Evolutionary conservation across 768 basidiomycete species (phyloP).

Genomic region (Cystofilobasidium bisporidii): DNA sequence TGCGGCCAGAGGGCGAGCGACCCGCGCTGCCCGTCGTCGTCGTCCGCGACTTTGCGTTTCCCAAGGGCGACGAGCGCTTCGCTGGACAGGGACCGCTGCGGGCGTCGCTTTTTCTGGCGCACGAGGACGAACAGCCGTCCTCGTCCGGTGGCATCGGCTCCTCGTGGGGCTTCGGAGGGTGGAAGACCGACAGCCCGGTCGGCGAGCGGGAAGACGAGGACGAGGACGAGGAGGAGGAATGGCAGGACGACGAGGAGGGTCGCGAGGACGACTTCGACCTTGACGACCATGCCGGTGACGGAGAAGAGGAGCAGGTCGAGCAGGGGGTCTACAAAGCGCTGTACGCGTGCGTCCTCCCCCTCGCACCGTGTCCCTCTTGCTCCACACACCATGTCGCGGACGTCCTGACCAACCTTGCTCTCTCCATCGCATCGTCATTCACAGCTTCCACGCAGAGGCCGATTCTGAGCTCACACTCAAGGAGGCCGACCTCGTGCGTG

Average conservation of each 20-base stretch:
- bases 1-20: background rate
- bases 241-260: background rate
- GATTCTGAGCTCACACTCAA: constrained; percentile 16
- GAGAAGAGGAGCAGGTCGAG: background rate
- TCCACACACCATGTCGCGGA: too few species aligned
- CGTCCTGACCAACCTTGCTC: too few species aligned
- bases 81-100: background rate
- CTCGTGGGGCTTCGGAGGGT: background rate
- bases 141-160: background rate
- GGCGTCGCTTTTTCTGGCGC: background rate
- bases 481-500: constrained; percentile 16
- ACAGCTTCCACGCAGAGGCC: constrained; percentile 20
- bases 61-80: background rate
- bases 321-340: background rate
- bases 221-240: background rate
- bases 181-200: background rate
- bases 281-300: background rate
- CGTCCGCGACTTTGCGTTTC: background rate
- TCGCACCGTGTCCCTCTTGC: too few species aligned
- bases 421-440: too few species aligned
- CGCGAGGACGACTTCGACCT: background rate
- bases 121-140: background rate
- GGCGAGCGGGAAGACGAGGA: background rate
- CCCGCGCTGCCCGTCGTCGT: background rate
- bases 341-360: background rate